Conservation (phyloP, 192 early-diverging fungal species). For the Coemansia sp. region DNA sequence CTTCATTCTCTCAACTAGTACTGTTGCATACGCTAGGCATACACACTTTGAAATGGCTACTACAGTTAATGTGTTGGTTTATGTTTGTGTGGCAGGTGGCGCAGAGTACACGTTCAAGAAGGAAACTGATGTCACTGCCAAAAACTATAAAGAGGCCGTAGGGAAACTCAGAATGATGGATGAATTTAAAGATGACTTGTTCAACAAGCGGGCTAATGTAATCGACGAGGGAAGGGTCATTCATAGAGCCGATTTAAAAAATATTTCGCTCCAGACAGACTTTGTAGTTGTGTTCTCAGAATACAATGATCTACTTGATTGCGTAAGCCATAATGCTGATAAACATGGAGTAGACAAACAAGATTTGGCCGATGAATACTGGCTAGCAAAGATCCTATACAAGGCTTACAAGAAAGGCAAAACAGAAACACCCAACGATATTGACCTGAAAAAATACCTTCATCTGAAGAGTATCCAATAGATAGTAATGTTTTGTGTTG, state of each 20-base stretch:
- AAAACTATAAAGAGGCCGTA: no score
- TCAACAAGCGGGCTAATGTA: no score
- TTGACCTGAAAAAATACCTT: not conserved
- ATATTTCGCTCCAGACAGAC: no score
- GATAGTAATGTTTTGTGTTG: not conserved
- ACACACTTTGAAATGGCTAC: not conserved
- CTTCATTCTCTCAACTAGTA: not conserved
- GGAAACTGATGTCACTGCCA: no score
- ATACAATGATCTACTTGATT: no score
- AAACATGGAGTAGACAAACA: not conserved
- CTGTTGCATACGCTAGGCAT: not conserved
- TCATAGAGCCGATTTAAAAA: no score
- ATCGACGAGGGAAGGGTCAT: no score
- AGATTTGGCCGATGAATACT: not conserved
- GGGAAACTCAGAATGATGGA: no score
- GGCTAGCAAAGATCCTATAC: not conserved
- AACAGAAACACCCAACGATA: not conserved
- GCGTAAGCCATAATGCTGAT: not conserved
- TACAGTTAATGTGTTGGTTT: not conserved
- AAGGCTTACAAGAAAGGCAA: not conserved
- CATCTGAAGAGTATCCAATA: not conserved
- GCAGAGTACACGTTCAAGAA: no score
- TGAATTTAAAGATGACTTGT: no score
- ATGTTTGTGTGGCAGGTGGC: not conserved
- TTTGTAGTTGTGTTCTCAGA: no score